Percentiles rank a stretch among this genome's conserved stretches.
Evolutionary conservation across 2,329 filamentous ascomycete genomes (phyloP).

Genomic region (Xylariaceae sp.): DNA sequence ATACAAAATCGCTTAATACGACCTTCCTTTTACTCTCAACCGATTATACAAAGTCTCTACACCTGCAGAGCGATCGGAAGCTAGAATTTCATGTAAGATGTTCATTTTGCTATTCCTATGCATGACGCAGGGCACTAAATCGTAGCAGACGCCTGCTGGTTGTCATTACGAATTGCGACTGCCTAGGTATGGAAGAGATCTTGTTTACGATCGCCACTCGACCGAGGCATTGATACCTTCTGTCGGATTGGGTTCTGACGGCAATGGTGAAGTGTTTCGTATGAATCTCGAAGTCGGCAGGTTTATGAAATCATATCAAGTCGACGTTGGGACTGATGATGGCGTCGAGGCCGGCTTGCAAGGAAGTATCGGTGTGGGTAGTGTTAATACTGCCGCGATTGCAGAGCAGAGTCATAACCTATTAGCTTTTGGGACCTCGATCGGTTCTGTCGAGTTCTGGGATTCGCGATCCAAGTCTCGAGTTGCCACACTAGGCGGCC

Average conservation of each 20-base stretch:
- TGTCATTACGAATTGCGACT: slow-evolving; percentile 89
- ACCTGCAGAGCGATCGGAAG: slow-evolving; percentile 87
- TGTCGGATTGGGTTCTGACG: slow-evolving; percentile 83
- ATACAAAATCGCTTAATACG: slow-evolving; percentile 89
- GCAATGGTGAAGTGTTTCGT: slow-evolving; percentile 88
- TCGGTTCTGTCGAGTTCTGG: slow-evolving; percentile 98
- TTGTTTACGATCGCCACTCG: slow-evolving; percentile 79
- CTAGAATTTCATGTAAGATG: slow-evolving; percentile 75
- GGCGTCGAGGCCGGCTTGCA: slow-evolving; percentile 74
- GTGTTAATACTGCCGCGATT: slow-evolving; percentile 84
- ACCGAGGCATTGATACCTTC: slow-evolving; percentile 86
- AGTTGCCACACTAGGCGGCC: slow-evolving; percentile 73
- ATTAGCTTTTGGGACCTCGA: slow-evolving; percentile 87
- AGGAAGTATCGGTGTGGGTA: slow-evolving; percentile 81
- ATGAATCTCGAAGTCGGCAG: slow-evolving; percentile 89
- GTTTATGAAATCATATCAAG: slow-evolving; percentile 91
- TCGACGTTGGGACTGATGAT: slow-evolving; percentile 88
- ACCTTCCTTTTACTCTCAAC: slow-evolving; percentile 86
- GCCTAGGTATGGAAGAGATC: slow-evolving; percentile 87
- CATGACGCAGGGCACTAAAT: background rate
- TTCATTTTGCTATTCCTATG: slow-evolving; percentile 50
- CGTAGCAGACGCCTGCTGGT: slow-evolving; percentile 47
- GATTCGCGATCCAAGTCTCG: slow-evolving; percentile 82
- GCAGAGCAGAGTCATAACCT: slow-evolving; percentile 90
- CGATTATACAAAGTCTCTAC: slow-evolving; percentile 92